phyloP scores from a whole-genome alignment of 768 basidiomycete genomes.

The Lactarius psammicola region DNA sequence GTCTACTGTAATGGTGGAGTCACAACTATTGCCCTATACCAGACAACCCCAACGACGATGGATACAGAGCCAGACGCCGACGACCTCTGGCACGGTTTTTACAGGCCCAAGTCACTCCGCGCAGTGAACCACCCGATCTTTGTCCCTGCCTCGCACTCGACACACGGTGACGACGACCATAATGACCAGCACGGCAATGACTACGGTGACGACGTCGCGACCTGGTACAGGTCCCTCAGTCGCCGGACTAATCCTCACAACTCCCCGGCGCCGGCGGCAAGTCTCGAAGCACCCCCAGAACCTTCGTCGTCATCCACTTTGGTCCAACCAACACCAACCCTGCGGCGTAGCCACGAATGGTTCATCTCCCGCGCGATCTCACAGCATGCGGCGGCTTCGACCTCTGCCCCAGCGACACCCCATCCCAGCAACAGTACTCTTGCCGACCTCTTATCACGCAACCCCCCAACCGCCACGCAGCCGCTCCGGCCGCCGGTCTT shows the following conservation, averaged over 20 bases:
- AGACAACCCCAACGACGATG: too few relatives aligned
- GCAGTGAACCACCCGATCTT: slow-evolving; percentile 49
- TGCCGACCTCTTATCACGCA: too few relatives aligned
- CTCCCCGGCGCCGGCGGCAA: not conserved
- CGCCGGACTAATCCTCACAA: not conserved
- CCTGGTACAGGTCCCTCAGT: slow-evolving; percentile 40
- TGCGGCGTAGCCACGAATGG: slow-evolving; percentile 30
- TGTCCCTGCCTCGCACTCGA: slow-evolving; percentile 57
- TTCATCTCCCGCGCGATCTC: too few relatives aligned
- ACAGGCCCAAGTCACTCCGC: slow-evolving; percentile 31
- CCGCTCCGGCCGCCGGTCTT: too few relatives aligned
- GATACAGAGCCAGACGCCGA: slow-evolving; percentile 33
- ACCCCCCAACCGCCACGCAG: too few relatives aligned
- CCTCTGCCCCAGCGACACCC: too few relatives aligned
- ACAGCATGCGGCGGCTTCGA: too few relatives aligned
- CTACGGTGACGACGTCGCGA: slow-evolving; percentile 1
- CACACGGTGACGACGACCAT: not conserved
- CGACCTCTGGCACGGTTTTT: slow-evolving; percentile 40
- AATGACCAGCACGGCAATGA: not conserved
- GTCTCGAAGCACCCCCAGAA: too few relatives aligned
- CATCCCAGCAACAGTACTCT: slow-evolving; percentile 38
- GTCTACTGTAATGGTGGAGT: not conserved
- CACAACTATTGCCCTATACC: not conserved
- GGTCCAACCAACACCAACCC: slow-evolving; percentile 19
- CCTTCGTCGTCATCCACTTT: too few relatives aligned